Conservation (phyloP, 1,284 basidiomycete genomes). For the Farysia itapuensis region DNA sequence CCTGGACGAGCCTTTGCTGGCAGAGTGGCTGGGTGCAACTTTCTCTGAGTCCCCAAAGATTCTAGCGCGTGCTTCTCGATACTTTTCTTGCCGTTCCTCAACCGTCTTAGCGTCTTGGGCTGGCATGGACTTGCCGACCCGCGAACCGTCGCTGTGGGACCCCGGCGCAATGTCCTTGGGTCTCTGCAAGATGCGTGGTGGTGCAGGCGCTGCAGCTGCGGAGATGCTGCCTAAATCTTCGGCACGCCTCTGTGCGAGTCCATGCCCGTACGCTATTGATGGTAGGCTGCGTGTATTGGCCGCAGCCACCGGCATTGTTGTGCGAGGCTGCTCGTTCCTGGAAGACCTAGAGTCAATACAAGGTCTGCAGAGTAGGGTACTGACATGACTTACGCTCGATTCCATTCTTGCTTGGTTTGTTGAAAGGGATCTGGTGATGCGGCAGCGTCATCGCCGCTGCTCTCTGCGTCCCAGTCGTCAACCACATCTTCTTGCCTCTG, state of each 20-base stretch:
- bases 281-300: constrained; percentile 16
- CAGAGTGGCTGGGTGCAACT: too few relatives aligned
- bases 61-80: constrained; percentile 25
- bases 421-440: constrained; percentile 18
- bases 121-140: constrained; percentile 3
- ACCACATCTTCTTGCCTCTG: constrained; percentile 10
- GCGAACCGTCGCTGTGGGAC: constrained; percentile 20
- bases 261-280: constrained; percentile 16
- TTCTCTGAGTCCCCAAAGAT: constrained; percentile 23
- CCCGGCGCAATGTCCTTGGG: constrained; percentile 23
- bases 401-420: constrained; percentile 25
- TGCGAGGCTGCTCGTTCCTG: constrained; percentile 25
- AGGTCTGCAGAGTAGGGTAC: too few relatives aligned
- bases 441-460: constrained; percentile 11
- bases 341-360: background rate
- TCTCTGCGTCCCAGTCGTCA: constrained; percentile 40
- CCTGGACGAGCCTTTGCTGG: too few relatives aligned
- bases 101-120: constrained; percentile 30
- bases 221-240: background rate
- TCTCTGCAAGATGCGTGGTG: constrained; percentile 29
- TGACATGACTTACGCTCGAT: constrained; percentile 29
- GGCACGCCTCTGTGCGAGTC: constrained; percentile 1
- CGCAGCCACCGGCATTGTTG: constrained; percentile 8
- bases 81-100: constrained; percentile 36
- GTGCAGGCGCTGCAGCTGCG: constrained; percentile 7